phyloP scores from a whole-genome alignment of 2,329 filamentous ascomycete genomes.

The Plenodomus tracheiphilus region DNA sequence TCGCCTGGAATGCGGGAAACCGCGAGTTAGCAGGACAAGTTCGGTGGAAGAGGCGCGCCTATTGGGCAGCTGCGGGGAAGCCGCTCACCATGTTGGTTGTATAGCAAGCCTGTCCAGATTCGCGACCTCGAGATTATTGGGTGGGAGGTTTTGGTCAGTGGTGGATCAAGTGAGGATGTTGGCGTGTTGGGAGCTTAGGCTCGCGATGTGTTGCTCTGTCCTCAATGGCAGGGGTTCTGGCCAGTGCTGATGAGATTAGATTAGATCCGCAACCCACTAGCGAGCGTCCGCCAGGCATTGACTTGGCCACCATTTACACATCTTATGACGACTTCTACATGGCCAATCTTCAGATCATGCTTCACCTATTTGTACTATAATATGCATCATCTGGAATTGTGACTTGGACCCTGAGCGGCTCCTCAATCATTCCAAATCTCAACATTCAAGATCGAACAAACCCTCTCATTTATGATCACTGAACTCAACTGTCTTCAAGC shows the following conservation, averaged over 20 bases:
- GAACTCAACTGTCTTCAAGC: no score
- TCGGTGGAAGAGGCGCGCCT: slow-evolving; percentile 20
- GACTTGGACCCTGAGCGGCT: no score
- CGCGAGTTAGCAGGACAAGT: slow-evolving; percentile 35
- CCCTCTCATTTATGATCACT: no score
- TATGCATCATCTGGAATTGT: no score
- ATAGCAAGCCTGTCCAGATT: not conserved
- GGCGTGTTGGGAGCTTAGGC: slow-evolving; percentile 24
- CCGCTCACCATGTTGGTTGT: slow-evolving; percentile 31
- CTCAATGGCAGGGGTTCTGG: slow-evolving; percentile 34
- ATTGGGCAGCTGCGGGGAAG: slow-evolving; percentile 9
- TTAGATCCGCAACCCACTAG: slow-evolving; percentile 27
- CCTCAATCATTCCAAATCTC: no score
- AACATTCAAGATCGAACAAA: no score
- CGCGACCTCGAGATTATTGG: not conserved
- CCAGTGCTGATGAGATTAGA: slow-evolving; percentile 33
- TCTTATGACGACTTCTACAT: not conserved
- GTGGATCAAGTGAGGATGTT: slow-evolving; percentile 11
- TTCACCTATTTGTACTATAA: no score
- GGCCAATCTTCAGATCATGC: no score
- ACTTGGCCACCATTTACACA: not conserved
- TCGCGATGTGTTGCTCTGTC: slow-evolving; percentile 35
- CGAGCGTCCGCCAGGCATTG: not conserved
- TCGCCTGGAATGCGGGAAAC: slow-evolving; percentile 57
- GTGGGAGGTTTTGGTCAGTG: not conserved